Base-by-base conservation (phyloP, 805 yeast genomes). In the Wickerhamiella bombiphila region DNA sequence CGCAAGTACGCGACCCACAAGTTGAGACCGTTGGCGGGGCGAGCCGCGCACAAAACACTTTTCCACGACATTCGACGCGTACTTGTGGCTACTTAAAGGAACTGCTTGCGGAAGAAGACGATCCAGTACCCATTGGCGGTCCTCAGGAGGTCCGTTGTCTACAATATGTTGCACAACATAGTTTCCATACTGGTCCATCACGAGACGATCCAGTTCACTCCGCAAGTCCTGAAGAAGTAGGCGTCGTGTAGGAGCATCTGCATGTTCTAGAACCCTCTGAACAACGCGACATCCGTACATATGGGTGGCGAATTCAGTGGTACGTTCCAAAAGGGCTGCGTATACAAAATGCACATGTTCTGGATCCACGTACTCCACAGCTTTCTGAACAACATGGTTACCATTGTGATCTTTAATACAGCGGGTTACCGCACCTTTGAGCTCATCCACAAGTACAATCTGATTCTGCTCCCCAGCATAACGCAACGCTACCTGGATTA, bases 241-340 rank as follows among this genome's bases (percentile, higher is more conserved):
- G 19, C 65, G 60, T 56, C 80, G 86, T 49, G 83, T 86, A 4
- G 64, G 69, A 6, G 57, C 58, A 18, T 68, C 64, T 2, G 93
- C 80, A 58, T 71, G 77, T 58, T 91, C 97, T 44, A 91, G 65
- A 48, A 88, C 66, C 45, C 98, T 68, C 62, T 91, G 99, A 45
- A 91, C 80, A 2, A 91, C 98, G 39, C 99, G 71, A 59, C 99
- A 91, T 16, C 99, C 99, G 58, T 91, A 91, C 2, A 96, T 93
- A 60, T 91, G 96, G 1, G 93, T 80, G 0, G 96, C 80, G 45
- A 91, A 65, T 52, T 80, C 93, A 52, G 82, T 80, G 37, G 85
- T 79, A 37, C 70, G 74, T 34, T 50, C 50, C 37, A 56, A 44
- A 46, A 91, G 67, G 22, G 85, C 72, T 24, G 72, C 75, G 51